Evolutionary conservation across 805 yeast species (phyloP), one percentile per base, ranked within the genome.

Genomic region (Debaryomyces prosopidis): DNA sequence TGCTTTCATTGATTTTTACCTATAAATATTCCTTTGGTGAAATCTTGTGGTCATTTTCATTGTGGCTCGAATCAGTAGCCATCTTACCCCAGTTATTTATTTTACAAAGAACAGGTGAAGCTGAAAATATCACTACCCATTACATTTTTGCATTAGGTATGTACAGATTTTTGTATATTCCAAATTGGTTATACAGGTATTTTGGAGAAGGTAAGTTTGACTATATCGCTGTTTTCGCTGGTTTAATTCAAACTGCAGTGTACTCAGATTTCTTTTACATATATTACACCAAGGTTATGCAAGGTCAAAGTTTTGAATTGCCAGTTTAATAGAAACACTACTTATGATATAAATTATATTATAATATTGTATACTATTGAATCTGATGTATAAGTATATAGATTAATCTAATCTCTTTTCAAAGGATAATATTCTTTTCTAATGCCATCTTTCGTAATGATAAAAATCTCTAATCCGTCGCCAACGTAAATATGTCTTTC

Each of bases 401-500:
- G 32, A 38, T 42, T 71, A 92, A 75, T 92, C 98, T 71, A 92
- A 75, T 92, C 98, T 65, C 87, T 84, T 80, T 94, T 89, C 65
- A 94, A 77, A 47, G 95, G 95, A 64, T 71, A 86, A 68, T 81
- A 85, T 65, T 89, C 96, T 36, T 80, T 83, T 70, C 85, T 80
- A 40, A 89, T 88, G 42, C 99, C 99, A 18, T 90, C 96, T 64
- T 90, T 91, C 11, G 97, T 89, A 47, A 92, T 91, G 56, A 94
- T 87, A 53, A 87, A 73, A 40, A 94, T 85, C 68, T 94, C 96
- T 51, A 94, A 77, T 5, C 94, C 96, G 73, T 94, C 99, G 74
- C 99, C 99, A 43, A 94, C 98, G 56, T 91, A 95, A 57, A 94
- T 94, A 69, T 94, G 98, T 78, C 99, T 87, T 72, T 94, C 99